A percentile compares a stretch with the other conserved stretches of the same genome.
Conservation (phyloP, 164 flowering plant genomes). For the Stephania cephalantha region DNA sequence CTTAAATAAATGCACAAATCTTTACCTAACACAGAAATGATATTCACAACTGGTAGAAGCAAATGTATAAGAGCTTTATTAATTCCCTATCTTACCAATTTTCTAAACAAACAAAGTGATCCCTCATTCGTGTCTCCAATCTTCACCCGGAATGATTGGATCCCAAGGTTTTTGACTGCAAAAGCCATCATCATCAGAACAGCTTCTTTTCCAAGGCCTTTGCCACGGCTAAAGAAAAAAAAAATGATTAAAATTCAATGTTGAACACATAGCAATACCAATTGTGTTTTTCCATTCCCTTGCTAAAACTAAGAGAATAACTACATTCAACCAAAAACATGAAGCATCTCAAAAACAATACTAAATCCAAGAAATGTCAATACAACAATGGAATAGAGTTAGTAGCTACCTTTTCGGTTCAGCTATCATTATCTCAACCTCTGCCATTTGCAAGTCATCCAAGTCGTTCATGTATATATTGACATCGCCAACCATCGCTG, state of each 20-base stretch:
- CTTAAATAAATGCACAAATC: background rate
- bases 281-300: background rate
- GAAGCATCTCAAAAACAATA: background rate
- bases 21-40: background rate
- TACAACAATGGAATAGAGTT: background rate
- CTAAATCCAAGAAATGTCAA: background rate
- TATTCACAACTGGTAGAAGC: background rate
- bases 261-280: constrained; percentile 2
- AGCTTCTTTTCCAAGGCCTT: constrained; percentile 90
- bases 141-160: constrained; percentile 61
- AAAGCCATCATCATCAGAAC: constrained; percentile 87
- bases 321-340: background rate
- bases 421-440: constrained; percentile 94
- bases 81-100: constrained; percentile 40
- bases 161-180: constrained; percentile 55
- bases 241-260: constrained; percentile 9
- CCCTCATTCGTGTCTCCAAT: constrained; percentile 74
- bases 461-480: constrained; percentile 85
- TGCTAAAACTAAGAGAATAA: background rate
- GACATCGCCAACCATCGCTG: constrained; percentile 99
- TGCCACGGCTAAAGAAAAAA: constrained; percentile 66
- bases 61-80: background rate
- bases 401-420: constrained; percentile 62
- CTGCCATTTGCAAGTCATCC: constrained; percentile 71
- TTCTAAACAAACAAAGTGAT: constrained; percentile 64